Percentiles rank a stretch among this genome's conserved stretches.
phyloP scores from a whole-genome alignment of 208 protist species.

The Acanthamoeba triangularis region DNA sequence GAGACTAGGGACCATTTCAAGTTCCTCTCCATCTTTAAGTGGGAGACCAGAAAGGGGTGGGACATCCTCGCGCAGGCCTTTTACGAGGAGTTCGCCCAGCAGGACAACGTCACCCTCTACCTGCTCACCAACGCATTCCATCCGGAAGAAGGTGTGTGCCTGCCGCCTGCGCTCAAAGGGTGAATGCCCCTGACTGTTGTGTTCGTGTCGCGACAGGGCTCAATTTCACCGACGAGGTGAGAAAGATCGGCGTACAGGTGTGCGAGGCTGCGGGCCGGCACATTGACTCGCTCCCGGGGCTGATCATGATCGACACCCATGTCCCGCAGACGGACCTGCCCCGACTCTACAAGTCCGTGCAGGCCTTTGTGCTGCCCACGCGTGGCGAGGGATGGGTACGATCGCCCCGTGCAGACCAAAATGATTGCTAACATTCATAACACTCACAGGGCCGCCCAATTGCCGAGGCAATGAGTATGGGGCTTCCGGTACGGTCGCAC shows the following conservation, averaged over 20 bases:
- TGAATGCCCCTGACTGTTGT: too few relatives aligned
- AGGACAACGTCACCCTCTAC: constrained; percentile 67
- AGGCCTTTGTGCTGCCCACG: constrained; percentile 94
- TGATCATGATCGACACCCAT: constrained; percentile 55
- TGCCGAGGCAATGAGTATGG: constrained; percentile 90
- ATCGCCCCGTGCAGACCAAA: not conserved
- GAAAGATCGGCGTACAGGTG: constrained; percentile 21
- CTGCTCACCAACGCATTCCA: constrained; percentile 74
- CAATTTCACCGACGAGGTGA: constrained; percentile 59
- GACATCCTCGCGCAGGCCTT: constrained; percentile 79
- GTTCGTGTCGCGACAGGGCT: not conserved
- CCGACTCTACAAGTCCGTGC: constrained; percentile 89
- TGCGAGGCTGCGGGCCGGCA: not conserved
- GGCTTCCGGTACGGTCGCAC: constrained; percentile 74
- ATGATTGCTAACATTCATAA: not conserved
- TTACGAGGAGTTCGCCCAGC: constrained; percentile 75
- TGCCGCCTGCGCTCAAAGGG: not conserved
- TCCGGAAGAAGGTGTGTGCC: constrained; percentile 12
- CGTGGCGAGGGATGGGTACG: constrained; percentile 91
- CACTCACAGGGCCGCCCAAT: constrained; percentile 85
- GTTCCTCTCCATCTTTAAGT: constrained; percentile 86
- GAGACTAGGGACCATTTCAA: constrained; percentile 70
- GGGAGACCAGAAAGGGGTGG: constrained; percentile 86
- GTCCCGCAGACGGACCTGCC: constrained; percentile 82
- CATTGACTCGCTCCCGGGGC: not conserved